Percentiles rank a stretch among this genome's conserved stretches.
Conservation (phyloP, 306 rosid genomes). For the Prunus mira region DNA sequence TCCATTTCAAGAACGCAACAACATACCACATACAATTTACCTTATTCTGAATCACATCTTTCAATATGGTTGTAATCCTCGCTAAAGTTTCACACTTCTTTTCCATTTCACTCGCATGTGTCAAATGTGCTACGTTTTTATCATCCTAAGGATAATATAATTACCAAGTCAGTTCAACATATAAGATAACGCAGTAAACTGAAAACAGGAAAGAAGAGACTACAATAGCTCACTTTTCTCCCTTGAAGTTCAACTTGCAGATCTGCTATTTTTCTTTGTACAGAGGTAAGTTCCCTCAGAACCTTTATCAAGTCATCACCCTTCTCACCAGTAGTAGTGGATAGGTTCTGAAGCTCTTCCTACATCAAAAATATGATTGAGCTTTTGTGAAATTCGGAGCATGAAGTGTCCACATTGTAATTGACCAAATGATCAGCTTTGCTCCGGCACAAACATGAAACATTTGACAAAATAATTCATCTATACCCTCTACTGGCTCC, state of each 20-base stretch:
- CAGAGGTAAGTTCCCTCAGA: conserved; percentile 77
- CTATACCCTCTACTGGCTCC: neutral
- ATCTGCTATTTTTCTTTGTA: conserved; percentile 89
- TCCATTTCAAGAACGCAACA: conserved; percentile 1
- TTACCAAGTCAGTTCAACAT: conserved; percentile 9
- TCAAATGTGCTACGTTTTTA: conserved; percentile 90
- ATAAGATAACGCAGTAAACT: neutral
- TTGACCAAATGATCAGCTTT: neutral
- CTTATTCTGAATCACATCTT: conserved; percentile 97
- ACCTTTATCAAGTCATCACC: conserved; percentile 83
- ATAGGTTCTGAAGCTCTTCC: conserved; percentile 64
- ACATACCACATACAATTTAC: conserved; percentile 29
- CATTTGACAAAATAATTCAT: neutral
- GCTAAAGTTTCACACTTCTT: conserved; percentile 81
- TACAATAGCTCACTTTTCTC: conserved; percentile 56
- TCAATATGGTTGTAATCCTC: conserved; percentile 81
- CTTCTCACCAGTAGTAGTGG: conserved; percentile 59
- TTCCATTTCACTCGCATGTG: conserved; percentile 92
- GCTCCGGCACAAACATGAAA: neutral
- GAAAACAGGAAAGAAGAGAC: conserved; percentile 1
- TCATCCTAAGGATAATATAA: conserved; percentile 62
- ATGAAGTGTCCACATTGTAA: conserved; percentile 1
- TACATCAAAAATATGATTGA: conserved; percentile 18
- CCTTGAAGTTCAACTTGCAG: conserved; percentile 98
- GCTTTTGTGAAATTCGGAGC: neutral